Base-by-base conservation (phyloP, 257 asterid species). In the Gardenia jasminoides region DNA sequence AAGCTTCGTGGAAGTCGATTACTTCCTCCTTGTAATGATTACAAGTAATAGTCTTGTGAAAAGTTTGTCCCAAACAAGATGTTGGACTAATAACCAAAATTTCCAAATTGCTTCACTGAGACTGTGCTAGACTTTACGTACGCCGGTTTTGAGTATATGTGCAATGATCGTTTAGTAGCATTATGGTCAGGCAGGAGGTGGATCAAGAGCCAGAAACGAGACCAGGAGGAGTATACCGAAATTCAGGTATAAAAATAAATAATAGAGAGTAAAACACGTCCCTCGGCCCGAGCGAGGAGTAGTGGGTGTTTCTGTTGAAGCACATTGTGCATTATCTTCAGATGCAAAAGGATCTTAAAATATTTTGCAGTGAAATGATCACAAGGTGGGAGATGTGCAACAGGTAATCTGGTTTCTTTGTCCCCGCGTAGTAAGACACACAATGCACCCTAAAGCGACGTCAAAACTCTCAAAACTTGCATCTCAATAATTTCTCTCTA, bases 261-360 rank as follows among this genome's bases (percentile, higher is more conserved):
- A 50, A 24, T 10, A n/a, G 33, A n/a, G 67, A 2, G 41, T 4
- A 4, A 61, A 61, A 61, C 2, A 0, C 1, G n/a, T 61, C 30
- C n/a, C 67, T 61, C 36, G 10, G 36, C 36, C 67, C 0, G 41
- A 61, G 15, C 11, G 33, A 26, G 20, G 36, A 26, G 39, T 48
- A 73, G 89, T 88, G 88, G 87, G 84, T 75, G 88, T 72, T 73
- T 78, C 80, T 87, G 89, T 88, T 79, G 78, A 82, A 74, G 80
- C 94, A 84, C 87, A 81, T 84, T 82, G 76, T 67, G 84, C 85
- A 80, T 82, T 61, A 75, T 56, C 78, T 44, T 77, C 17, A 78
- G 67, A 77, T 76, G 28, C 62, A 74, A 20, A 61, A 4, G 67
- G 58, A 71, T 80, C 67, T 43, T 76, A 56, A 78, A 67, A 77